Percentiles rank a stretch among this genome's conserved stretches.
These are phyloP conservation scores for Colletotrichum viniferum DNA, from an alignment of 2,329 filamentous ascomycete species.

Conservation along the genomic window DNA sequence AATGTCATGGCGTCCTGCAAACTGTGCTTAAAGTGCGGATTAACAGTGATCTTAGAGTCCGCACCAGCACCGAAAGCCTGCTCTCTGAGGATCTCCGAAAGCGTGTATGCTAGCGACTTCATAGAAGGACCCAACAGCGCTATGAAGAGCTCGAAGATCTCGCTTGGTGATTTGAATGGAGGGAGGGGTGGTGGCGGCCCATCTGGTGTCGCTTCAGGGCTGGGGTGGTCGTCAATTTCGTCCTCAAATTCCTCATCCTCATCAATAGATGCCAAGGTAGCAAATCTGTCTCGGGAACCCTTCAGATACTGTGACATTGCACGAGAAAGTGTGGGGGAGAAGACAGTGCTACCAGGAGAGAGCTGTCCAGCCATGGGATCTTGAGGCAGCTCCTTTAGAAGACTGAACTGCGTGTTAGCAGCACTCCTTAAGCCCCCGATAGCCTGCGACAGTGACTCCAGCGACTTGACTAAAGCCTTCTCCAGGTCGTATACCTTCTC, in stretches of 20 bases:
- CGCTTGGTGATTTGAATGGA: conserved; percentile 66
- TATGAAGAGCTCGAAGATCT: conserved; percentile 94
- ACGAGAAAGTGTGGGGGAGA: conserved; percentile 34
- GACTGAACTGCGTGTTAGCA: conserved; percentile 84
- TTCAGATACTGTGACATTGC: conserved; percentile 37
- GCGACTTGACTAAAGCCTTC: conserved; percentile 78
- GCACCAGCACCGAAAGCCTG: conserved; percentile 78
- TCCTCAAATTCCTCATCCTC: conserved; percentile 59
- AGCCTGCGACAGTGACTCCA: conserved; percentile 85
- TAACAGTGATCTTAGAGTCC: conserved; percentile 72
- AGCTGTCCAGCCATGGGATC: conserved; percentile 32
- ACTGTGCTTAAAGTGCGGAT: conserved; percentile 80
- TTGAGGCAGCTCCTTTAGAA: conserved; percentile 68
- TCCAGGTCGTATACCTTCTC: conserved; percentile 82
- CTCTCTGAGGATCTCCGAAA: conserved; percentile 87
- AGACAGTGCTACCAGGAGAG: conserved; percentile 32
- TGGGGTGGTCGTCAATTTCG: conserved; percentile 37
- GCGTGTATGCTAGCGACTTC: conserved; percentile 91
- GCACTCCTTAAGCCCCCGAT: conserved; percentile 91
- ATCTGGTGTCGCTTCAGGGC: conserved; percentile 40
- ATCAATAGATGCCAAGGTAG: conserved; percentile 63
- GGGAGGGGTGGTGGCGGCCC: conserved; percentile 29
- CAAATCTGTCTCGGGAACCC: conserved; percentile 47
- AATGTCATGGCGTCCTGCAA: conserved; percentile 80
- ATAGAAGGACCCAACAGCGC: conserved; percentile 88